phyloP scores from a whole-genome alignment of 257 asterid species.

The Solanum neorickii region DNA sequence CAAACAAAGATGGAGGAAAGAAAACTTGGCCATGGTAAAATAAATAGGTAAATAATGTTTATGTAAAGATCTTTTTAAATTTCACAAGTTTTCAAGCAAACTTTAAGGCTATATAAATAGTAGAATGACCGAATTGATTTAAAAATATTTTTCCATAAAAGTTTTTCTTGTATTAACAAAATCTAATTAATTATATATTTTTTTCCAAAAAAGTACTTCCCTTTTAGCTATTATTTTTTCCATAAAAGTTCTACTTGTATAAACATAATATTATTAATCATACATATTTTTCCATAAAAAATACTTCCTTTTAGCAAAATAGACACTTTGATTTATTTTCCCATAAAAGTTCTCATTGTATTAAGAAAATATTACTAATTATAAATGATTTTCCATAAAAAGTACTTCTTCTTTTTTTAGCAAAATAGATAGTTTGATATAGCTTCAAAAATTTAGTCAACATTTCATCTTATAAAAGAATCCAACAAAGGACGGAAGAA shows the following conservation, averaged over 20 bases:
- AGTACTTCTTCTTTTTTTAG: too few species aligned
- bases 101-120: too few species aligned
- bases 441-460: too few species aligned
- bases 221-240: neutral
- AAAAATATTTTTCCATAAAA: too few species aligned
- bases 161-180: too few species aligned
- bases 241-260: neutral
- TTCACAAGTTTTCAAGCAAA: neutral
- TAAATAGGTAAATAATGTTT: neutral
- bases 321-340: neutral
- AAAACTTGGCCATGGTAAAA: neutral
- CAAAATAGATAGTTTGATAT: too few species aligned
- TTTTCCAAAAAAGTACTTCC: neutral
- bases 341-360: too few species aligned
- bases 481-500: too few species aligned
- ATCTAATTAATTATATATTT: too few species aligned
- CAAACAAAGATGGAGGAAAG: neutral
- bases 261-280: neutral
- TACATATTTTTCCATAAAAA: neutral
- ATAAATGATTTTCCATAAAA: neutral
- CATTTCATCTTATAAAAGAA: too few species aligned
- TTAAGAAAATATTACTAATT: too few species aligned
- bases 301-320: neutral
- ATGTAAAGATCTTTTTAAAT: neutral
- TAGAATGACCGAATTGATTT: too few species aligned